phyloP scores from a whole-genome alignment of 306 rosid species.

The Inga oerstediana region DNA sequence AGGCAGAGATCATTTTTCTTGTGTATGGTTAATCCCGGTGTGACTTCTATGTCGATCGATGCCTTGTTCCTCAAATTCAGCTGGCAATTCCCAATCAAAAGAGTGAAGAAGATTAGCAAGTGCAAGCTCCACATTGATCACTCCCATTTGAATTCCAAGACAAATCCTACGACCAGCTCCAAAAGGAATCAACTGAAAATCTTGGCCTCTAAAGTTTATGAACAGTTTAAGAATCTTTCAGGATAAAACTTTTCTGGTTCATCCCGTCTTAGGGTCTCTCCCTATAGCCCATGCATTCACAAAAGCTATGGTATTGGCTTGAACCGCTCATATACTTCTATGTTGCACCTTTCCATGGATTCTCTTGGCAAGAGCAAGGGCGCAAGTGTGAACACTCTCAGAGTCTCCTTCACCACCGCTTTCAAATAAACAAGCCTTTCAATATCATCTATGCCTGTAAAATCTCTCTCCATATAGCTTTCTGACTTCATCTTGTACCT shows the following conservation, averaged over 20 bases:
- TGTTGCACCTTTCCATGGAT: background rate
- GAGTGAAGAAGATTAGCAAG: background rate
- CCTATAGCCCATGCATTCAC: background rate
- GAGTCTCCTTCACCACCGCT: background rate
- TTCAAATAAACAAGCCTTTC: background rate
- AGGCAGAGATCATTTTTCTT: background rate
- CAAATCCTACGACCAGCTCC: background rate
- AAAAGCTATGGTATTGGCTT: background rate
- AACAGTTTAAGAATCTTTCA: background rate
- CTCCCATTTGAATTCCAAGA: background rate
- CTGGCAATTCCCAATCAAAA: background rate
- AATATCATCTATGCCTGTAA: background rate
- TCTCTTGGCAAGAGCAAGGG: background rate
- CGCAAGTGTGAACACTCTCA: background rate
- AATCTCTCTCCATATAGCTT: background rate
- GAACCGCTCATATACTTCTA: background rate
- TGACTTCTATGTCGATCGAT: background rate
- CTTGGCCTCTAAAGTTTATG: background rate
- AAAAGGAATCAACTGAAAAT: background rate
- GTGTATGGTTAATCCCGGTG: background rate
- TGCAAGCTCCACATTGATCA: background rate
- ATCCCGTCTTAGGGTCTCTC: background rate
- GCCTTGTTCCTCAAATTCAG: background rate
- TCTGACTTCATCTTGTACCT: constrained; percentile 4
- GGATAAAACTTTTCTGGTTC: background rate